A percentile compares a stretch with the other conserved stretches of the same genome.
phyloP scores from a whole-genome alignment of 441 rosid species.

The Jatropha podagrica region DNA sequence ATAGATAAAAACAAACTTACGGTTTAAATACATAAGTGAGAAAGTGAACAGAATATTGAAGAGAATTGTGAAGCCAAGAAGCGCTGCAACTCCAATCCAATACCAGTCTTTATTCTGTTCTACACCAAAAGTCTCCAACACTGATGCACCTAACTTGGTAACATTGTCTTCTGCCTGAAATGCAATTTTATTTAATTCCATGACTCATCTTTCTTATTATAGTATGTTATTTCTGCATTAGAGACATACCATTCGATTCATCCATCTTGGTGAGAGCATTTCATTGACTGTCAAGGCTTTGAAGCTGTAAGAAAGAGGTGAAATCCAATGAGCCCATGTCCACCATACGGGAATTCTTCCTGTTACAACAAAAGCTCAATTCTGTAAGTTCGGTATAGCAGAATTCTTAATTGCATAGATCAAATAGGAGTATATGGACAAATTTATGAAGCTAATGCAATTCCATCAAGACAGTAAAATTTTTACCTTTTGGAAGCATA shows the following conservation, averaged over 20 bases:
- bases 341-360: slow-evolving; percentile 57
- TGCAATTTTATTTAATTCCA: background rate
- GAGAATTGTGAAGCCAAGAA: slow-evolving; percentile 47
- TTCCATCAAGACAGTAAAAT: background rate
- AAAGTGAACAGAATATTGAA: slow-evolving; percentile 56
- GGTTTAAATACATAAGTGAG: slow-evolving; percentile 53
- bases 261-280: slow-evolving; percentile 77
- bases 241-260: slow-evolving; percentile 33
- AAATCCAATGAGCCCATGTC: slow-evolving; percentile 79
- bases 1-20: slow-evolving; percentile 41
- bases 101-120: slow-evolving; percentile 49
- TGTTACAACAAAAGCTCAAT: background rate
- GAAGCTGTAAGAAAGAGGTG: slow-evolving; percentile 67
- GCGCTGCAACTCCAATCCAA: slow-evolving; percentile 63
- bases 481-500: slow-evolving; percentile 51
- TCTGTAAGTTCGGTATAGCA: background rate
- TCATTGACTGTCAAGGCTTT: slow-evolving; percentile 70
- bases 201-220: slow-evolving; percentile 30
- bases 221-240: background rate
- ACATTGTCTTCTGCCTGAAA: slow-evolving; percentile 42
- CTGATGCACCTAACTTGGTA: background rate
- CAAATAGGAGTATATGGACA: no score
- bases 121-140: slow-evolving; percentile 32
- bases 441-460: background rate
- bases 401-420: background rate